These are phyloP conservation scores for Vanrija sp. DNA, from an alignment of 1,284 basidiomycete genomes.

Conservation along the genomic window DNA sequence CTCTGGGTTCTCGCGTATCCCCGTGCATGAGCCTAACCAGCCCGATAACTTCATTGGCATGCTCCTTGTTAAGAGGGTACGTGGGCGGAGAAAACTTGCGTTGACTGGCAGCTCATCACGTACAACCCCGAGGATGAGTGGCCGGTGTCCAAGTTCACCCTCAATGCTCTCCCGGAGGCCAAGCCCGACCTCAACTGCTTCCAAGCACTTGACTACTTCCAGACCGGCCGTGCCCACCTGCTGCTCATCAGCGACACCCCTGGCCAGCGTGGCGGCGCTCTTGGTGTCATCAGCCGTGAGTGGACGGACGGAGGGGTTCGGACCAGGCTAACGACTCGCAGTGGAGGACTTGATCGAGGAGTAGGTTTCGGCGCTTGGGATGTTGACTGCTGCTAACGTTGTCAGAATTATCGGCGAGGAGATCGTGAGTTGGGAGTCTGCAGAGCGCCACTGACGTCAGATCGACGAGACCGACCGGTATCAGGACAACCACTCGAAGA, in stretches of 20 bases:
- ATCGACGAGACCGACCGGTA: slow-evolving; percentile 85
- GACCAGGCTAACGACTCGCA: slow-evolving; percentile 9
- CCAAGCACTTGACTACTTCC: slow-evolving; percentile 60
- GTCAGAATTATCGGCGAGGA: slow-evolving; percentile 51
- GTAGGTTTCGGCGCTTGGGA: slow-evolving; percentile 11
- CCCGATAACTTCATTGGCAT: slow-evolving; percentile 78
- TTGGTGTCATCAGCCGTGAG: slow-evolving; percentile 65
- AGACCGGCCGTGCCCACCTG: slow-evolving; percentile 91
- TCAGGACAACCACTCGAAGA: slow-evolving; percentile 76
- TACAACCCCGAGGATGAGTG: slow-evolving; percentile 81
- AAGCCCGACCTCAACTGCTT: slow-evolving; percentile 77
- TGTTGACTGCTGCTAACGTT: slow-evolving; percentile 5
- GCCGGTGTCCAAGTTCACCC: slow-evolving; percentile 67
- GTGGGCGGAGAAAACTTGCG: slow-evolving; percentile 30
- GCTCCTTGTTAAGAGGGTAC: slow-evolving; percentile 74
- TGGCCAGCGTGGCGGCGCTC: slow-evolving; percentile 70
- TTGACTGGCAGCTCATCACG: slow-evolving; percentile 62
- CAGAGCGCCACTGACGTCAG: slow-evolving; percentile 49
- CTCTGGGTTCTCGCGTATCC: slow-evolving; percentile 91
- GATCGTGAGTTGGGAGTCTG: slow-evolving; percentile 34
- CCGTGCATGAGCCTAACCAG: slow-evolving; percentile 74
- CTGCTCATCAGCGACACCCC: slow-evolving; percentile 80
- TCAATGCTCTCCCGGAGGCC: slow-evolving; percentile 88
- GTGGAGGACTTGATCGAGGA: slow-evolving; percentile 51
- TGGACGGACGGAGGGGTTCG: background rate